These are phyloP conservation scores for Lolium multiflorum DNA, from an alignment of 176 grass and related monocot species.

Conservation along the genomic window DNA sequence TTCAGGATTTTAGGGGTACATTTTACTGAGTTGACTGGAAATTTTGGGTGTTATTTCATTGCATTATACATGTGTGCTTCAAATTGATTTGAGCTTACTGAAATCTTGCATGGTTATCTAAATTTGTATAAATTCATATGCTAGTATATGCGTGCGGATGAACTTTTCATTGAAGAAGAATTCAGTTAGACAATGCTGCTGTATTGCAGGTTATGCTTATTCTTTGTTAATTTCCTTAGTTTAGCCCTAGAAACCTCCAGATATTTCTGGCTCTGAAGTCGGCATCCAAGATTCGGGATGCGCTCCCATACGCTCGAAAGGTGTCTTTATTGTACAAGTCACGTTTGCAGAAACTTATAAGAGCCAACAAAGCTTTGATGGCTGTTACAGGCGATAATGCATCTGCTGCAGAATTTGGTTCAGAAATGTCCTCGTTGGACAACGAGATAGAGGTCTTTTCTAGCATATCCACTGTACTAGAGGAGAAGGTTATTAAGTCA, in stretches of 20 bases:
- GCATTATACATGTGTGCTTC: neutral
- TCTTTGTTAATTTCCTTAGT: constrained; percentile 50
- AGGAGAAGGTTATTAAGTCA: constrained; percentile 68
- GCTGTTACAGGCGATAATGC: constrained; percentile 11
- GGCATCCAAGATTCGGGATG: constrained; percentile 57
- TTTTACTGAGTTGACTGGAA: neutral
- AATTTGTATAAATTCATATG: constrained; percentile 9
- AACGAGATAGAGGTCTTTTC: constrained; percentile 69
- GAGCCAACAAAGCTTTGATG: neutral
- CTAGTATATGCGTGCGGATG: neutral
- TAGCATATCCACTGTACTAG: constrained; percentile 65
- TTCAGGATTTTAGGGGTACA: neutral
- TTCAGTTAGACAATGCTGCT: neutral
- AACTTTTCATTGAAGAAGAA: neutral
- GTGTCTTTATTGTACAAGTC: constrained; percentile 68
- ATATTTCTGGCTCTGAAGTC: constrained; percentile 72
- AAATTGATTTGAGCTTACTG: neutral
- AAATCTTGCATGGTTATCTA: neutral
- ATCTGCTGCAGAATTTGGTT: constrained; percentile 46
- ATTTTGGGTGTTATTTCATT: neutral
- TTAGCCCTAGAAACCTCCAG: constrained; percentile 65
- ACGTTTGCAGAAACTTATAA: constrained; percentile 17
- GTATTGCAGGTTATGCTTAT: neutral
- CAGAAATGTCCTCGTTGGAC: constrained; percentile 50
- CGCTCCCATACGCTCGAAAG: constrained; percentile 65